A percentile compares a stretch with the other conserved stretches of the same genome.
These are phyloP conservation scores for Wakefieldia striispora DNA, from an alignment of 768 basidiomycete species.

Conservation along the genomic window DNA sequence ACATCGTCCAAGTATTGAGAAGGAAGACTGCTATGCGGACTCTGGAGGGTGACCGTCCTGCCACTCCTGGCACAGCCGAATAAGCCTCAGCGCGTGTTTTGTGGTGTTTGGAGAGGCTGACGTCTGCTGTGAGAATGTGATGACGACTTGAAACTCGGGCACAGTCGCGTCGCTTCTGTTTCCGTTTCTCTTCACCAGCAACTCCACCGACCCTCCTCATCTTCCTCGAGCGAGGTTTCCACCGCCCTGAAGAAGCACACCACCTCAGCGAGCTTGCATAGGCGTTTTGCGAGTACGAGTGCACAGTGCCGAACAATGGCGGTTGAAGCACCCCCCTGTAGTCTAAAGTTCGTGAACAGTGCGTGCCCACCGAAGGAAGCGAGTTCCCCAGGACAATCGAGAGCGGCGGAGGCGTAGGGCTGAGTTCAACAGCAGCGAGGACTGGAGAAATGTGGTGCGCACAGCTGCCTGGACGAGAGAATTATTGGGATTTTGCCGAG, in stretches of 20 bases:
- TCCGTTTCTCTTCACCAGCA: conserved; percentile 65
- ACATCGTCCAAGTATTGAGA: too few species aligned
- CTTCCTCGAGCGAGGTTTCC: conserved; percentile 56
- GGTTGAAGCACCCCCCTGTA: conserved; percentile 64
- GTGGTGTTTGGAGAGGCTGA: conserved; percentile 32
- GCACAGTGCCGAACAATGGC: conserved; percentile 83
- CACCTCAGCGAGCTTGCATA: conserved; percentile 67
- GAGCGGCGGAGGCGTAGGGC: conserved; percentile 75
- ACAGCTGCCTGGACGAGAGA: too few species aligned
- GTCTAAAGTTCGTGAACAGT: too few species aligned
- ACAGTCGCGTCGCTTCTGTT: conserved; percentile 66
- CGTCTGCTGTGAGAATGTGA: conserved; percentile 72
- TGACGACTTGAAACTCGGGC: conserved; percentile 84
- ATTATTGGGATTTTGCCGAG: too few species aligned
- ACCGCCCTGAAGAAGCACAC: conserved; percentile 46
- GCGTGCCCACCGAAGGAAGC: conserved; percentile 69
- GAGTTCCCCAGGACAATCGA: conserved; percentile 70
- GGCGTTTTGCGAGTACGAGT: conserved; percentile 68
- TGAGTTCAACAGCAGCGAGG: too few species aligned
- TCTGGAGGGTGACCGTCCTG: too few species aligned
- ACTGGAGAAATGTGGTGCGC: too few species aligned
- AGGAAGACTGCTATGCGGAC: too few species aligned
- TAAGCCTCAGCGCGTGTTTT: conserved; percentile 61
- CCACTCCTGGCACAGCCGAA: conserved; percentile 80
- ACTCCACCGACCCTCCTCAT: conserved; percentile 71